Base-by-base conservation (phyloP, 768 basidiomycete genomes). In the Boletus coccyginus region DNA sequence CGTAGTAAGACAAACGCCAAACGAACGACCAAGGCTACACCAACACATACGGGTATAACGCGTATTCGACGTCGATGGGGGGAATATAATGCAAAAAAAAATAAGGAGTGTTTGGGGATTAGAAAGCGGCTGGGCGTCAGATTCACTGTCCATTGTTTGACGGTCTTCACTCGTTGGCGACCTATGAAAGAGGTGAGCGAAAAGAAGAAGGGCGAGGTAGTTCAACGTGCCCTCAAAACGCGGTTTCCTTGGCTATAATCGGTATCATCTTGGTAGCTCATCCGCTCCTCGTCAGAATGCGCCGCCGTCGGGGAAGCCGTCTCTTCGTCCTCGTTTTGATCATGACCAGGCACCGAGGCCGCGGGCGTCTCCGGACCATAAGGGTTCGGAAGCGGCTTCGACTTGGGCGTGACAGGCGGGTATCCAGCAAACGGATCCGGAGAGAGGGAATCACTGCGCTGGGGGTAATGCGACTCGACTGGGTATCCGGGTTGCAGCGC, bases 361-460 rank as follows among this genome's bases (percentile, higher is more conserved):
- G 61, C 59, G 19, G 60, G 40, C 10, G 21, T n/a, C 2, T 8
- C 1, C 14, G 36, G 21, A 4, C 49, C 60, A 32, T 68, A 36
- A n/a, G 72, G 62, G 54, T 68, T 71, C 17, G 60, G 59, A 29
- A 71, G 48, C 1, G 55, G 27, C 35, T 44, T 27, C 5, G 58
- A 29, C 19, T 11, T 4, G 5, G 56, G 11, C 8, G 52, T 3
- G 44, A 21, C 38, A n/a, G 41, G 71, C n/a, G 46, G 67, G 52
- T 68, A 64, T 46, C 57, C 56, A 35, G 70, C 67, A 50, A 74
- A 75, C 33, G 74, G 67, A 47, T 67, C 73, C 1, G 56, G 58
- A 21, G 52, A 58, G 3, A 41, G 55, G 19, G 67, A 45, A 55
- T 70, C 61, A 17, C 46, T 53, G 0, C 58, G 60, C 41, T 66